Evolutionary conservation across 305 asterid species (phyloP).

Genomic region (Fraxinus sp.): DNA sequence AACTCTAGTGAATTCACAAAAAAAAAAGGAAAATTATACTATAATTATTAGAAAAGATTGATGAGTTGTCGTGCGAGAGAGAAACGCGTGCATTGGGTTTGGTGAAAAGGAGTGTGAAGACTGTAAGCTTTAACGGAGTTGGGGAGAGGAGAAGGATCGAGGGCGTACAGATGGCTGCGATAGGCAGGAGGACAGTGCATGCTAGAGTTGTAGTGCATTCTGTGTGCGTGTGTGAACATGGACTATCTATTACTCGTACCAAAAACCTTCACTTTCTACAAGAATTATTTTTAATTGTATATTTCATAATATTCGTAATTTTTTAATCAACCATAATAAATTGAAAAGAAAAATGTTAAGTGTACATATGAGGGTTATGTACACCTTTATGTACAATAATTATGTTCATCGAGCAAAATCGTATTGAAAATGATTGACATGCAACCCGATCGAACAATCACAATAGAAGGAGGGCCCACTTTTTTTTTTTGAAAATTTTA

Average conservation of each 20-base stretch:
- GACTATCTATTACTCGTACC: background rate
- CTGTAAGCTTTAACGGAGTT: background rate
- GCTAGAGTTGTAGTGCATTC: background rate
- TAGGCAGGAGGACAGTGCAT: background rate
- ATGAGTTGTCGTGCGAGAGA: slow-evolving; percentile 16
- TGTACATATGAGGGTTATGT: too few species aligned
- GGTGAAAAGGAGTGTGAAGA: slow-evolving; percentile 9
- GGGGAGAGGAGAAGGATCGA: background rate
- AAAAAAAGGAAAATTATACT: background rate
- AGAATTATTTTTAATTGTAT: too few species aligned
- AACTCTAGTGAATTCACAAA: background rate
- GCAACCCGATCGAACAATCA: too few species aligned
- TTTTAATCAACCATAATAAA: too few species aligned
- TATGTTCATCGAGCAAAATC: too few species aligned
- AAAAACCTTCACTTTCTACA: too few species aligned
- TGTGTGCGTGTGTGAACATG: background rate
- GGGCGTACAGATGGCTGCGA: slow-evolving; percentile 23
- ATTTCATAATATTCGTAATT: too few species aligned
- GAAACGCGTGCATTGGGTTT: background rate
- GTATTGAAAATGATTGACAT: too few species aligned
- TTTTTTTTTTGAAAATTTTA: too few species aligned
- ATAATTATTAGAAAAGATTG: background rate
- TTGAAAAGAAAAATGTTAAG: too few species aligned
- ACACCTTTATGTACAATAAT: too few species aligned
- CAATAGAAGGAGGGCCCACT: too few species aligned